These are phyloP conservation scores for Cyclocybe aegerita DNA, from an alignment of 768 basidiomycete species.

Conservation along the genomic window DNA sequence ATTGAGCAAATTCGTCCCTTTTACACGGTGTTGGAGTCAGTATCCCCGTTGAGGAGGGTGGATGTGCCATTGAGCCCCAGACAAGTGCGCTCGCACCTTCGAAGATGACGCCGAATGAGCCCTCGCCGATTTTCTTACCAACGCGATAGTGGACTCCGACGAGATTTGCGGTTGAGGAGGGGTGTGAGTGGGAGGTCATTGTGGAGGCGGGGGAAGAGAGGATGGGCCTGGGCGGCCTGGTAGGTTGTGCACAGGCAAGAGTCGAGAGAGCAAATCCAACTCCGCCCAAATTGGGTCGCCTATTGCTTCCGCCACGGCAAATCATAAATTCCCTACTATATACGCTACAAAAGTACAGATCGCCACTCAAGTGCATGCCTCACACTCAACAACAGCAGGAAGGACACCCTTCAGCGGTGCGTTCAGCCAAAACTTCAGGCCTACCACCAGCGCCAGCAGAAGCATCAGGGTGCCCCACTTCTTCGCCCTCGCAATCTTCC, in stretches of 20 bases:
- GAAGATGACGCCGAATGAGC: conserved; percentile 95
- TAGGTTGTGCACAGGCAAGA: conserved; percentile 20
- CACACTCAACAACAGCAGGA: neutral
- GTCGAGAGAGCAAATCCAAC: conserved; percentile 26
- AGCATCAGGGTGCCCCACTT: conserved; percentile 21
- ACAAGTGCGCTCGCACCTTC: conserved; percentile 53
- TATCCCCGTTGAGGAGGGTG: neutral
- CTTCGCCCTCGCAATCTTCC: conserved; percentile 20
- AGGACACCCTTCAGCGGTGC: conserved; percentile 1
- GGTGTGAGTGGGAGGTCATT: conserved; percentile 61
- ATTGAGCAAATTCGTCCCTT: conserved; percentile 97
- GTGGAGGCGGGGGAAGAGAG: conserved; percentile 18
- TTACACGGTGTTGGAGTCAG: neutral
- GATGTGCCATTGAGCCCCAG: neutral
- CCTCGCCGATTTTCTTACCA: conserved; percentile 99
- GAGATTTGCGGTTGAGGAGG: conserved; percentile 68
- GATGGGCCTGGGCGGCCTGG: conserved; percentile 22
- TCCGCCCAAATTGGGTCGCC: conserved; percentile 27
- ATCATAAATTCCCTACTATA: conserved; percentile 2
- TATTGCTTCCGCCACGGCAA: neutral
- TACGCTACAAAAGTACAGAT: neutral
- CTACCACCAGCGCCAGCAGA: conserved; percentile 20
- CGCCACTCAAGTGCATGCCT: neutral
- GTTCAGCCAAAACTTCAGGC: conserved; percentile 15
- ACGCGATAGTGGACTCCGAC: conserved; percentile 98